These are phyloP conservation scores for Hyaloscypha bicolor DNA, from an alignment of 495 filamentous ascomycete genomes.

Conservation along the genomic window DNA sequence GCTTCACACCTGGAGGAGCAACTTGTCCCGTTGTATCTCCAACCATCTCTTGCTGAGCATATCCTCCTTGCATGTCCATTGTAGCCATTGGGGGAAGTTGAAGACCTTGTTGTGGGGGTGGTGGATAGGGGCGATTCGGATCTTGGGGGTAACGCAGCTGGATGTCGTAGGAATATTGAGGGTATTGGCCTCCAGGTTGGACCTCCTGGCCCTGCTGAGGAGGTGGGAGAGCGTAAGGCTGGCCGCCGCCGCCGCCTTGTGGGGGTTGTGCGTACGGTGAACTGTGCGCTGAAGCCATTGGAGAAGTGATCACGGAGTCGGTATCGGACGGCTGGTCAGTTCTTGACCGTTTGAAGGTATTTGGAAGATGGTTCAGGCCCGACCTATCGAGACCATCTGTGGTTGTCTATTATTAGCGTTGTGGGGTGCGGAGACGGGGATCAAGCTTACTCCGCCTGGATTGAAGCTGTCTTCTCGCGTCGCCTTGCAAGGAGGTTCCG, in stretches of 20 bases:
- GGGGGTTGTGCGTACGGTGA: slow-evolving; percentile 10
- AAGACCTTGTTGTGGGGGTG: slow-evolving; percentile 65
- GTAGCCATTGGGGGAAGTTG: slow-evolving; percentile 62
- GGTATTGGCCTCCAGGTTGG: slow-evolving; percentile 25
- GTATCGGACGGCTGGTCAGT: neutral
- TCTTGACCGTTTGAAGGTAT: neutral
- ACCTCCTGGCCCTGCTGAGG: slow-evolving; percentile 11
- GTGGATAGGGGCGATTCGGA: slow-evolving; percentile 52
- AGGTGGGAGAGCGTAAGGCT: slow-evolving; percentile 23
- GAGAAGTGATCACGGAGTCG: neutral
- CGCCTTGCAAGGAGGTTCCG: neutral
- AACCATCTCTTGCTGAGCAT: slow-evolving; percentile 47
- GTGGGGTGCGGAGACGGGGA: neutral
- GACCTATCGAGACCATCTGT: slow-evolving; percentile 16
- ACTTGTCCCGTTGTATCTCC: slow-evolving; percentile 89
- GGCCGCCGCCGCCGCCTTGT: slow-evolving; percentile 5
- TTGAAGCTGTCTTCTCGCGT: slow-evolving; percentile 5
- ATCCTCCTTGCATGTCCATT: slow-evolving; percentile 41
- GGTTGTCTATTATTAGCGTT: slow-evolving; percentile 16
- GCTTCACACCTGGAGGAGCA: slow-evolving; percentile 91
- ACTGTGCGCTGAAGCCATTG: slow-evolving; percentile 5
- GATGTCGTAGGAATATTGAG: slow-evolving; percentile 29
- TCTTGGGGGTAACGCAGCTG: slow-evolving; percentile 26
- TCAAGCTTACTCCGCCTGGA: slow-evolving; percentile 21
- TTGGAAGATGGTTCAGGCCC: slow-evolving; percentile 3